These are phyloP conservation scores for Chlorencoelia australis DNA, from an alignment of 2,329 filamentous ascomycete species.

Conservation along the genomic window DNA sequence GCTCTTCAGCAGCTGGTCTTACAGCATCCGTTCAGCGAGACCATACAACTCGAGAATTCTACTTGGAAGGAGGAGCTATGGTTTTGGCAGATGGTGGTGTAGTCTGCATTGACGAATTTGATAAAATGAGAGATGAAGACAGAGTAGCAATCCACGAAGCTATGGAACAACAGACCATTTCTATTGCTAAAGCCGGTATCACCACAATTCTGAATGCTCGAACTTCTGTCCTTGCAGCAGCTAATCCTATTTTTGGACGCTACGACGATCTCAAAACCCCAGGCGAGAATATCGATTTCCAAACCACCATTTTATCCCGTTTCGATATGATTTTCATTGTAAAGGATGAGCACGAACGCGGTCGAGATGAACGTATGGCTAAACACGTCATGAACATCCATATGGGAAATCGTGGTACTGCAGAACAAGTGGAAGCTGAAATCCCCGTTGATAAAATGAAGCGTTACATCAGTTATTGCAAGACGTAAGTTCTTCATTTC, in stretches of 20 bases:
- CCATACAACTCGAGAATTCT: conserved; percentile 86
- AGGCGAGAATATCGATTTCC: conserved; percentile 98
- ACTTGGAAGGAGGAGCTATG: conserved; percentile 97
- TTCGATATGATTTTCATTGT: conserved; percentile 99
- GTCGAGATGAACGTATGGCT: conserved; percentile 85
- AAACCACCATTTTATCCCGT: conserved; percentile 93
- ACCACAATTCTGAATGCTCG: conserved; percentile 95
- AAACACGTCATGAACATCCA: conserved; percentile 97
- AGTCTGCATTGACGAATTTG: conserved; percentile 98
- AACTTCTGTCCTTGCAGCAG: conserved; percentile 89
- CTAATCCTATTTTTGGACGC: conserved; percentile 93
- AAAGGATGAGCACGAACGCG: conserved; percentile 83
- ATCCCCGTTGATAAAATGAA: conserved; percentile 96
- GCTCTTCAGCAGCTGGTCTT: conserved; percentile 92
- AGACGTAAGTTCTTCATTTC: conserved; percentile 52
- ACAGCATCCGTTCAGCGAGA: conserved; percentile 96
- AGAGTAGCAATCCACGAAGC: conserved; percentile 97
- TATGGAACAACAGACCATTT: conserved; percentile 99
- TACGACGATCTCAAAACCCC: conserved; percentile 98
- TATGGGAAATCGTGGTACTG: conserved; percentile 76
- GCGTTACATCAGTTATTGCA: conserved; percentile 94
- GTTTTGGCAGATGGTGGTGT: conserved; percentile 94
- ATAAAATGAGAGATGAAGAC: conserved; percentile 99
- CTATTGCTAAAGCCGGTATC: conserved; percentile 96
- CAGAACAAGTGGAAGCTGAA: conserved; percentile 77